A percentile compares a stretch with the other conserved stretches of the same genome.
Conservation (phyloP, 1,284 basidiomycete genomes). For the Afroboletus lepidellus region DNA sequence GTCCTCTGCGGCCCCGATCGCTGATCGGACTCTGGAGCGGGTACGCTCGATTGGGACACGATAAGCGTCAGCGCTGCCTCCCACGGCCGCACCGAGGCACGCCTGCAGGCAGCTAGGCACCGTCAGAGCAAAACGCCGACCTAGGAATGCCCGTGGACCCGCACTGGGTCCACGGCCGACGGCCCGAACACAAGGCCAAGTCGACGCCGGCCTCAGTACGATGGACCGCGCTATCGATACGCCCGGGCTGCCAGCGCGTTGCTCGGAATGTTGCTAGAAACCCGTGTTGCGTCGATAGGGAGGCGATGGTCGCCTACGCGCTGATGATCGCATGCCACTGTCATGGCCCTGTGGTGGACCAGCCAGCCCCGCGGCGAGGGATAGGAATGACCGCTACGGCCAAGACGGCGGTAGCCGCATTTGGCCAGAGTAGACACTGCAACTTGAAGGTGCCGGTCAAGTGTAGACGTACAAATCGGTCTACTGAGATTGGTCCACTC, state of each 20-base stretch:
- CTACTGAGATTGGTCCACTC: conserved; percentile 23
- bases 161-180: neutral
- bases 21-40: conserved; percentile 8
- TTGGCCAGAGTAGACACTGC: neutral
- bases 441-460: too few relatives aligned
- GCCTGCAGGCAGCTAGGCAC: conserved; percentile 5
- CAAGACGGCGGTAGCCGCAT: neutral
- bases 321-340: neutral
- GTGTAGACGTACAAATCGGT: neutral
- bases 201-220: conserved; percentile 5
- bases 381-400: neutral
- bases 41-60: neutral
- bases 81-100: conserved; percentile 7
- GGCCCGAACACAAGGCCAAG: neutral
- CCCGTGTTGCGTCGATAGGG: neutral
- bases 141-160: neutral
- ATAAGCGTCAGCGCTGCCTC: neutral
- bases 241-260: conserved; percentile 3
- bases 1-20: conserved; percentile 12
- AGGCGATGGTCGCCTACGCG: neutral
- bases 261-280: neutral
- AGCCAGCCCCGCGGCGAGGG: too few relatives aligned
- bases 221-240: neutral
- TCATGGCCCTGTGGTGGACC: too few relatives aligned
- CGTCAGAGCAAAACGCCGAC: neutral